Base-by-base conservation (phyloP, 495 filamentous ascomycete species). In the Trichocladium antarcticum region DNA sequence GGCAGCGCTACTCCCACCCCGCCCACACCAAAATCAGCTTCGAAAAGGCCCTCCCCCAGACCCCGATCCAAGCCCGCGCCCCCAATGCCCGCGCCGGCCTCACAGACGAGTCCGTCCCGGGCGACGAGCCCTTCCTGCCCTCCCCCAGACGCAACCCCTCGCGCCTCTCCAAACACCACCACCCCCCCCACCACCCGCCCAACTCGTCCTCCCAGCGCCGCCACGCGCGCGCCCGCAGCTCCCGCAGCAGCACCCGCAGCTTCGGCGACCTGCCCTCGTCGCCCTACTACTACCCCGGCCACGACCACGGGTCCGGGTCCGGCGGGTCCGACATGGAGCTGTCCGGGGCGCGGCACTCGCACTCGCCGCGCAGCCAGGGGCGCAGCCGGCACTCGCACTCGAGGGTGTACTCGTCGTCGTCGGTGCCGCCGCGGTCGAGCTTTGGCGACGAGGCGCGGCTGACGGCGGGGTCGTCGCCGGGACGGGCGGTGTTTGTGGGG, bases 21-120 rank as follows among this genome's bases (percentile, higher is more conserved):
- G 24, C 8, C 45, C 42, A 45, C 17, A 12, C 45, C 4, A 37
- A 24, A 27, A 55, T 59, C 11, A 71, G 67, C 45, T 54, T 73
- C 21, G 72, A 74, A 35, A 57, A 57, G 27, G 35, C 43, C 29
- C 57, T 74, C 16, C 71, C 70, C 11, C 62, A 62, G 35, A 57
- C 65, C 15, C 72, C 72, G 2, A 70, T 72, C 1, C 61, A 70
- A 29, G 72, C 72, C 12, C 57, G 61, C 24, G 72, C 72, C 1
- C 72, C 72, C 11, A 75, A 75, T 38, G 67, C 72, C 20, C 59
- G 70, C 10, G 63, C 65, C 2, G 72, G 72, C 9, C 60, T 75
- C 6, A 74, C 71, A 8, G 72, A 75, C 43, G 72, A 74, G 50
- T 63, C 64, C 15, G 59, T 75, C 16, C 72, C 69, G 3, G 72